These are phyloP conservation scores for Trypanosoma cruzi DNA, from an alignment of 208 protist genomes.

Conservation along the genomic window DNA sequence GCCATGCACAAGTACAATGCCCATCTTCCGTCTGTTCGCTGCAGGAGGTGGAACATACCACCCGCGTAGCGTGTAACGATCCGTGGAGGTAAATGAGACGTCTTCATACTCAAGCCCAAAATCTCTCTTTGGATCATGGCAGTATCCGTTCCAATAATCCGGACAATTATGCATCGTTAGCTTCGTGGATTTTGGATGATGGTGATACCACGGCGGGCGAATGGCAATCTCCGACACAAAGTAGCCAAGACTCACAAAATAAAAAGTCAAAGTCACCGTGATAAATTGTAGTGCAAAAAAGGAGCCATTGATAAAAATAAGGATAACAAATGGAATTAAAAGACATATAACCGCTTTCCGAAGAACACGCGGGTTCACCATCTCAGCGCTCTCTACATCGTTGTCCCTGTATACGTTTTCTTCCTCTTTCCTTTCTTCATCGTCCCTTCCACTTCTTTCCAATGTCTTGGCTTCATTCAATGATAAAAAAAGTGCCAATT, in stretches of 20 bases:
- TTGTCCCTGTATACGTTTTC: slow-evolving; percentile 58
- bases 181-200: slow-evolving; percentile 52
- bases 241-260: slow-evolving; percentile 78
- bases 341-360: slow-evolving; percentile 68
- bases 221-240: slow-evolving; percentile 91
- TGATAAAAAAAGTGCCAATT: slow-evolving; percentile 68
- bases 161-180: slow-evolving; percentile 70
- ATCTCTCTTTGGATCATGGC: slow-evolving; percentile 84
- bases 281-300: slow-evolving; percentile 76
- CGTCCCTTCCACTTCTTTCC: slow-evolving; percentile 23
- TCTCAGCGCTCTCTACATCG: slow-evolving; percentile 55
- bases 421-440: slow-evolving; percentile 33
- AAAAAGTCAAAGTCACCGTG: slow-evolving; percentile 60
- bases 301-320: slow-evolving; percentile 82
- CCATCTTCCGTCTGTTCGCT: slow-evolving; percentile 28
- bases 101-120: slow-evolving; percentile 82
- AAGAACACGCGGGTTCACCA: slow-evolving; percentile 76
- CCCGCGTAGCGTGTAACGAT: slow-evolving; percentile 73
- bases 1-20: slow-evolving; percentile 91
- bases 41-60: slow-evolving; percentile 81
- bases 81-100: slow-evolving; percentile 71
- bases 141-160: slow-evolving; percentile 90
- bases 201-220: slow-evolving; percentile 91
- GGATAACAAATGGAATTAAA: slow-evolving; percentile 66
- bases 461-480: slow-evolving; percentile 41